Evolutionary conservation across 306 rosid genomes (phyloP).

Genomic region (Comarum palustre): DNA sequence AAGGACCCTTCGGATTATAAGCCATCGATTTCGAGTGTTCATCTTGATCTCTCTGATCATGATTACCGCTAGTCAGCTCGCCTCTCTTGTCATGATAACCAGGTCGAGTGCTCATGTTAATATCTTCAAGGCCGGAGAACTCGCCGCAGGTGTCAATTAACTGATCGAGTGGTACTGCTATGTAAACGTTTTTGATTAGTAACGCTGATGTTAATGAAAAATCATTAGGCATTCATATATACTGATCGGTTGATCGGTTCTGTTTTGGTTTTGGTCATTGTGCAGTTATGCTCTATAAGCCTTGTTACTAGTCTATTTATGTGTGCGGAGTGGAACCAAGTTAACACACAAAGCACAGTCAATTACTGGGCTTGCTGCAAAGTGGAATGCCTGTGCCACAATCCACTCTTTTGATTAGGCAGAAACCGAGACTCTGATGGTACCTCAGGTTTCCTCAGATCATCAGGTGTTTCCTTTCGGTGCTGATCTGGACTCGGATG

Average conservation of each 20-base stretch:
- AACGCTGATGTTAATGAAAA: background rate
- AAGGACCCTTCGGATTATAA: slow-evolving; percentile 55
- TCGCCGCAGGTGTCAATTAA: slow-evolving; percentile 44
- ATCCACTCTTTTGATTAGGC: slow-evolving; percentile 61
- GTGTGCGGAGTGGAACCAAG: slow-evolving; percentile 75
- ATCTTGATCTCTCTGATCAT: slow-evolving; percentile 61
- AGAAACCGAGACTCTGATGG: slow-evolving; percentile 56
- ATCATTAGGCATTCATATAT: background rate
- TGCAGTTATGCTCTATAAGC: slow-evolving; percentile 77
- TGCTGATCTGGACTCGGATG: slow-evolving; percentile 47
- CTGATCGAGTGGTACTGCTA: background rate
- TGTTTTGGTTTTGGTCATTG: slow-evolving; percentile 16
- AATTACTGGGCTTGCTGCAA: slow-evolving; percentile 70
- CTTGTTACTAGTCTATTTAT: slow-evolving; percentile 73
- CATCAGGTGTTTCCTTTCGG: slow-evolving; percentile 29
- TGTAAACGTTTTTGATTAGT: background rate
- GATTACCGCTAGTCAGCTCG: slow-evolving; percentile 80
- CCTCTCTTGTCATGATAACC: slow-evolving; percentile 50
- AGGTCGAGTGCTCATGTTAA: slow-evolving; percentile 52
- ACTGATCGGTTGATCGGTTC: background rate
- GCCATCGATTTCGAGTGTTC: slow-evolving; percentile 77
- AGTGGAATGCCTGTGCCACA: slow-evolving; percentile 82
- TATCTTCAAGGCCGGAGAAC: slow-evolving; percentile 76
- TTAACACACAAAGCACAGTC: slow-evolving; percentile 88
- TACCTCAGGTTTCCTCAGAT: slow-evolving; percentile 26